phyloP scores from a whole-genome alignment of 1,284 basidiomycete genomes.

The Phylloporus sp. region DNA sequence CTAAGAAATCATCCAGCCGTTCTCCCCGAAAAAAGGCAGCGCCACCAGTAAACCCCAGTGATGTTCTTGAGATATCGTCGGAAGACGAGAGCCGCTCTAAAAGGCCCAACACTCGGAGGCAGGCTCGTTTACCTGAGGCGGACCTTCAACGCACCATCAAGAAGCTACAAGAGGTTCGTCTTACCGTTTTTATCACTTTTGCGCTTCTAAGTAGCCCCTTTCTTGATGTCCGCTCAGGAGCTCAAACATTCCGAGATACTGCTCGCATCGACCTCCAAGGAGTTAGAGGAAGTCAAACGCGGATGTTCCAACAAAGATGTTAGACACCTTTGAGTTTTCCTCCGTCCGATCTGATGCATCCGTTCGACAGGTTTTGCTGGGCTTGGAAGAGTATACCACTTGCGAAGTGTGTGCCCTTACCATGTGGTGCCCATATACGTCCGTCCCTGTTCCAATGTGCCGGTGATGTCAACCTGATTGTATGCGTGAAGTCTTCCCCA shows the following conservation, averaged over 20 bases:
- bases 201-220: not conserved
- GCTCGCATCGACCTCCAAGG: conserved; percentile 18
- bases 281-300: conserved; percentile 33
- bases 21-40: conserved; percentile 24
- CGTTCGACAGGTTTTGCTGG: conserved; percentile 24
- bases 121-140: conserved; percentile 5
- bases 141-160: conserved; percentile 29
- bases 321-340: not conserved
- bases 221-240: conserved; percentile 17
- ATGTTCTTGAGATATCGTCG: conserved; percentile 41
- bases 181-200: not conserved
- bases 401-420: conserved; percentile 70
- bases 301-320: conserved; percentile 16
- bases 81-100: conserved; percentile 34
- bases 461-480: conserved; percentile 6
- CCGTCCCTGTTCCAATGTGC: conserved; percentile 36
- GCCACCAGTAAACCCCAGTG: conserved; percentile 10
- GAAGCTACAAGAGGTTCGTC: conserved; percentile 32
- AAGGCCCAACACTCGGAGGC: conserved; percentile 18
- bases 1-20: conserved; percentile 44
- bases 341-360: conserved; percentile 4
- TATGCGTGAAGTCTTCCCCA: conserved; percentile 54
- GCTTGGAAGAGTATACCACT: conserved; percentile 59
- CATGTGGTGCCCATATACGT: conserved; percentile 74
- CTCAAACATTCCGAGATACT: conserved; percentile 20